phyloP scores from a whole-genome alignment of 2,329 filamentous ascomycete genomes.

The Nectriaceae sp. region DNA sequence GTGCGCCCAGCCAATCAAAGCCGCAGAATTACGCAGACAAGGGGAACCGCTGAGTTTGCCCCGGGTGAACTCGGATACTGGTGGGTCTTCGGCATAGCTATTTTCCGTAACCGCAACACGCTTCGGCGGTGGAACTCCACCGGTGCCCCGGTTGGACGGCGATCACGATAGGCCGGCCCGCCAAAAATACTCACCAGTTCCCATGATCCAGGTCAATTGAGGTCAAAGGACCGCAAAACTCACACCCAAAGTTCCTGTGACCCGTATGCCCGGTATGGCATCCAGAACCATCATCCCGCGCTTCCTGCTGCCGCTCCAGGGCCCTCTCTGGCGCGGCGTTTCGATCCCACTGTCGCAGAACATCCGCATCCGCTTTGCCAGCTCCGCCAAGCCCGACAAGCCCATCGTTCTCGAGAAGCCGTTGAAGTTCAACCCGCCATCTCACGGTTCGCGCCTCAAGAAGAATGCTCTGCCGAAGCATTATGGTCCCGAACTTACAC shows the following conservation, averaged over 20 bases:
- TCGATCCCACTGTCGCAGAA: conserved; percentile 37
- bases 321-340: conserved; percentile 55
- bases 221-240: neutral
- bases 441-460: conserved; percentile 73
- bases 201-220: too few relatives aligned
- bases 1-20: conserved; percentile 38
- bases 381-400: conserved; percentile 43
- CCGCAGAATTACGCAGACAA: conserved; percentile 34
- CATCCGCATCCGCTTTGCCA: conserved; percentile 38
- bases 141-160: neutral
- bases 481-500: conserved; percentile 73
- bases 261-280: conserved; percentile 38
- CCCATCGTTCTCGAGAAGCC: conserved; percentile 81
- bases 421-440: conserved; percentile 87
- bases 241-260: neutral
- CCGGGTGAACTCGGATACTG: conserved; percentile 39
- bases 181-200: too few relatives aligned
- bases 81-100: conserved; percentile 12
- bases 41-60: conserved; percentile 9
- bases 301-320: conserved; percentile 67
- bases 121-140: neutral
- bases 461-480: conserved; percentile 58
- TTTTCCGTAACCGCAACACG: neutral
- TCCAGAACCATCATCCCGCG: conserved; percentile 60
- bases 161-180: too few relatives aligned